Percentiles rank a stretch among this genome's conserved stretches.
These are phyloP conservation scores for Fusarium sp. DNA, from an alignment of 2,329 filamentous ascomycete genomes.

Conservation along the genomic window DNA sequence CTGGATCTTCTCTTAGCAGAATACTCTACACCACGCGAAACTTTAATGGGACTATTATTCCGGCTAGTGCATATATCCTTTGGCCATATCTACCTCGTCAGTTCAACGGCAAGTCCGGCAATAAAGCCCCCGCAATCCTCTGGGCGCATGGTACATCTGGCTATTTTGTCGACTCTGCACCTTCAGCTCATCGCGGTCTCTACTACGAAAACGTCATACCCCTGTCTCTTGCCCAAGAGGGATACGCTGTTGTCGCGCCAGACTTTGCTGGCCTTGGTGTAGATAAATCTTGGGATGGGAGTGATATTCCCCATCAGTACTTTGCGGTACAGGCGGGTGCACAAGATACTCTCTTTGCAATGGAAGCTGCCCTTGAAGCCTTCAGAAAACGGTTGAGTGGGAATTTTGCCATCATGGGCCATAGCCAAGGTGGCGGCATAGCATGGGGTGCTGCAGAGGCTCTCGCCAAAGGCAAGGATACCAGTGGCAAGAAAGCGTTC, in stretches of 20 bases:
- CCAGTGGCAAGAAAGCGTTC: background rate
- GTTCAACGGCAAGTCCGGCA: background rate
- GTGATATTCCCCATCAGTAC: slow-evolving; percentile 54
- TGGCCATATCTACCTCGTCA: slow-evolving; percentile 20
- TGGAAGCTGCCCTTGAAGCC: slow-evolving; percentile 54
- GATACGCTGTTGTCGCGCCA: slow-evolving; percentile 57
- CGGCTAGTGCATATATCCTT: slow-evolving; percentile 12
- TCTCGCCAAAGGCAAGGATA: slow-evolving; percentile 38
- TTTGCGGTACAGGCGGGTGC: slow-evolving; percentile 51
- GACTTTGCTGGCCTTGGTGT: slow-evolving; percentile 60
- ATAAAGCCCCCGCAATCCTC: slow-evolving; percentile 45
- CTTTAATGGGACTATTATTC: slow-evolving; percentile 26
- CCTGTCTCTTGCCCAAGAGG: slow-evolving; percentile 52
- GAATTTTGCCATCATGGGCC: slow-evolving; percentile 58
- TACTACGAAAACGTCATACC: slow-evolving; percentile 54
- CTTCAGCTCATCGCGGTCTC: slow-evolving; percentile 53
- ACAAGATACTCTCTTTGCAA: slow-evolving; percentile 56
- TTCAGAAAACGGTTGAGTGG: slow-evolving; percentile 50
- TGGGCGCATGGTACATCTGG: slow-evolving; percentile 60
- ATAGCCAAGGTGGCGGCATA: slow-evolving; percentile 58
- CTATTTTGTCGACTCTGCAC: slow-evolving; percentile 49
- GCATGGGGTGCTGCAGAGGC: slow-evolving; percentile 51
- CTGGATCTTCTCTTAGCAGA: slow-evolving; percentile 3
- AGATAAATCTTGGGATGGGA: slow-evolving; percentile 47
- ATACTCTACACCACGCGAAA: slow-evolving; percentile 20